Evolutionary conservation across 768 basidiomycete species (phyloP).

Genomic region (Serpula lacrymans): DNA sequence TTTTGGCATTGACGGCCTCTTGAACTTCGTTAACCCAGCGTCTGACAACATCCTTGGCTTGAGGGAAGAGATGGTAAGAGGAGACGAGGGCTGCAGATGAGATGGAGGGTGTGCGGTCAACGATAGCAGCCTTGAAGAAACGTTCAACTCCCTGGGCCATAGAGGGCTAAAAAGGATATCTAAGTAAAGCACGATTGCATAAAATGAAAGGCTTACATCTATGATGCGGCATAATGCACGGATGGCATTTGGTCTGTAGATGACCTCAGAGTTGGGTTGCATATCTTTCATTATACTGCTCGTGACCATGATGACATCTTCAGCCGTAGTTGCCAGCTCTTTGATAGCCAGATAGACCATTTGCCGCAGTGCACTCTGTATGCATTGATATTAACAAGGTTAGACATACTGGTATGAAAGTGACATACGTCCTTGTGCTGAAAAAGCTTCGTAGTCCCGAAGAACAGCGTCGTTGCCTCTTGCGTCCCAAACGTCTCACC

Average conservation of each 20-base stretch:
- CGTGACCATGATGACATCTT: conserved; percentile 99
- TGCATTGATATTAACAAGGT: conserved; percentile 9
- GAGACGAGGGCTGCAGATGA: conserved; percentile 96
- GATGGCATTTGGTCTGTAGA: conserved; percentile 97
- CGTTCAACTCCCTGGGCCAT: conserved; percentile 98
- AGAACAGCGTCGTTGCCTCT: conserved; percentile 97
- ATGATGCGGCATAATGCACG: conserved; percentile 95
- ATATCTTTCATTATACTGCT: conserved; percentile 99
- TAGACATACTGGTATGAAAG: neutral
- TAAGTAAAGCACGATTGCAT: conserved; percentile 38
- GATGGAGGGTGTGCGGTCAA: conserved; percentile 93
- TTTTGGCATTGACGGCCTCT: conserved; percentile 91
- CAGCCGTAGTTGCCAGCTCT: conserved; percentile 91
- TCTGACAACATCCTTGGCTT: conserved; percentile 93
- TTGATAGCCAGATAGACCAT: conserved; percentile 99
- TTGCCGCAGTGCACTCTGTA: conserved; percentile 89
- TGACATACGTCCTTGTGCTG: conserved; percentile 96
- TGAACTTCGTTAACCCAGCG: conserved; percentile 99
- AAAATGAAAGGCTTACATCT: conserved; percentile 62
- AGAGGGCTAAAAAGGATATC: conserved; percentile 64
- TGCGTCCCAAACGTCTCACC: conserved; percentile 94
- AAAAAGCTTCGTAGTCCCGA: conserved; percentile 97
- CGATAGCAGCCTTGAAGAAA: conserved; percentile 99
- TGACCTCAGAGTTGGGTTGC: conserved; percentile 98
- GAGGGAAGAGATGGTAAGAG: conserved; percentile 92